These are phyloP conservation scores for Metschnikowia picachoensis DNA, from an alignment of 805 yeast genomes.

Conservation along the genomic window DNA sequence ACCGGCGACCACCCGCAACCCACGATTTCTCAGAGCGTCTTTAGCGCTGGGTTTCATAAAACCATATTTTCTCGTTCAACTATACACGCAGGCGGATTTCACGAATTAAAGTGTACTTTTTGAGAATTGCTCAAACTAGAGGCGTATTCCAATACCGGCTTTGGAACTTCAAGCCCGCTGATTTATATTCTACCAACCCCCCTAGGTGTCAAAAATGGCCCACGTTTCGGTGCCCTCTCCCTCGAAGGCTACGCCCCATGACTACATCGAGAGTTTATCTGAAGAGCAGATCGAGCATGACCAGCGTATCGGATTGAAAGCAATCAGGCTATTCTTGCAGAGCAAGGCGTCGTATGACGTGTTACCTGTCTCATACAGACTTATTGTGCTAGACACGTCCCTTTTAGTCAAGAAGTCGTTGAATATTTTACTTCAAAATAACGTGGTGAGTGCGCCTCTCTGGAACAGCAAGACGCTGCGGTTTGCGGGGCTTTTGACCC, in stretches of 20 bases:
- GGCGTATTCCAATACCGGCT: too few species aligned
- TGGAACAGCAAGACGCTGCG: slow-evolving; percentile 89
- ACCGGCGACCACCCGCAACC: too few species aligned
- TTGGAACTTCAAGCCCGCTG: too few species aligned
- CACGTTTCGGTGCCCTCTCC: slow-evolving; percentile 20
- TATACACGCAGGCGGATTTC: too few species aligned
- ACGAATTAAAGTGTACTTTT: too few species aligned
- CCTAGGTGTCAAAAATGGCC: slow-evolving; percentile 15
- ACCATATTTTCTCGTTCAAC: too few species aligned
- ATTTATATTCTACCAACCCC: background rate
- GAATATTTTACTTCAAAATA: slow-evolving; percentile 85
- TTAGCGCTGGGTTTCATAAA: too few species aligned
- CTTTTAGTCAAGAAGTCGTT: slow-evolving; percentile 85
- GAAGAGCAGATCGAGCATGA: slow-evolving; percentile 48
- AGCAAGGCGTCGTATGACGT: slow-evolving; percentile 96
- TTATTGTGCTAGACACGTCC: slow-evolving; percentile 91
- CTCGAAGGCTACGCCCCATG: slow-evolving; percentile 37
- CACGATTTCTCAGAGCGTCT: too few species aligned
- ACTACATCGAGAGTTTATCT: slow-evolving; percentile 38
- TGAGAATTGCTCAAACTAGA: too few species aligned
- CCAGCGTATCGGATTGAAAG: slow-evolving; percentile 72
- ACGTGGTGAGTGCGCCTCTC: slow-evolving; percentile 92
- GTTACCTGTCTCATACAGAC: slow-evolving; percentile 87
- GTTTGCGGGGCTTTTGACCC: slow-evolving; percentile 91
- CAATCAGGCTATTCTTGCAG: slow-evolving; percentile 78